Evolutionary conservation across 768 basidiomycete genomes (phyloP).

Genomic region (Mrakia blollopis): DNA sequence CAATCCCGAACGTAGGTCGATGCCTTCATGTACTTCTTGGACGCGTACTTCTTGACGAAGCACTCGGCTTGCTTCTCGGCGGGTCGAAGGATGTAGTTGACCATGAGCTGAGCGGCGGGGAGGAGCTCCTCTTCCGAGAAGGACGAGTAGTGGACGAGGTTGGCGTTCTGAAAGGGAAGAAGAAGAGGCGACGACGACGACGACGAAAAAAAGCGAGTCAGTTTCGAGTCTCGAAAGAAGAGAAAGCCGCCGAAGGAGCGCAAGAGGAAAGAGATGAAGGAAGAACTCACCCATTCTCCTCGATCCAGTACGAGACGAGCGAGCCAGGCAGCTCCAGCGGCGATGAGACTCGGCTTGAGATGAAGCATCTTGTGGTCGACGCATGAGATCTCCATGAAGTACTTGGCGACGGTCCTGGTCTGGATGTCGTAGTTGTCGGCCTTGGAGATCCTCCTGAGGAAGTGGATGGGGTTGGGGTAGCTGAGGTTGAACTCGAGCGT

Average conservation of each 20-base stretch:
- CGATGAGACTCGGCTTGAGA: slow-evolving; percentile 68
- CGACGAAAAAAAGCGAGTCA: slow-evolving; percentile 14
- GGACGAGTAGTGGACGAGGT: slow-evolving; percentile 78
- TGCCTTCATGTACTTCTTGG: slow-evolving; percentile 73
- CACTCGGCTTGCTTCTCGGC: slow-evolving; percentile 58
- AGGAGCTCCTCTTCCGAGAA: slow-evolving; percentile 75
- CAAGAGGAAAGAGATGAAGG: not conserved
- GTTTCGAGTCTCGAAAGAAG: not conserved
- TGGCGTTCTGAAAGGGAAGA: slow-evolving; percentile 57
- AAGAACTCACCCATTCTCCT: slow-evolving; percentile 64
- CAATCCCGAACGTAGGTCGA: slow-evolving; percentile 78
- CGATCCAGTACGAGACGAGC: slow-evolving; percentile 72
- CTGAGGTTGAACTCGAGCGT: slow-evolving; percentile 80
- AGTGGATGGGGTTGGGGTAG: slow-evolving; percentile 84
- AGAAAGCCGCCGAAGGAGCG: not conserved
- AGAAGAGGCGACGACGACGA: slow-evolving; percentile 25
- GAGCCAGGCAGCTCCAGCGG: slow-evolving; percentile 82
- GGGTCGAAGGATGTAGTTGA: slow-evolving; percentile 68
- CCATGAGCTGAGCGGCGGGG: slow-evolving; percentile 76
- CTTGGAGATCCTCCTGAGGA: slow-evolving; percentile 82
- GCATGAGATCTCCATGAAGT: slow-evolving; percentile 77
- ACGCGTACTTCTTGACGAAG: slow-evolving; percentile 83
- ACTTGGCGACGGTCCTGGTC: slow-evolving; percentile 81
- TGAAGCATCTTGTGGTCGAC: slow-evolving; percentile 74
- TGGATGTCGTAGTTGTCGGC: slow-evolving; percentile 86